phyloP scores from a whole-genome alignment of 257 asterid genomes.

The Solanum virginianum region DNA sequence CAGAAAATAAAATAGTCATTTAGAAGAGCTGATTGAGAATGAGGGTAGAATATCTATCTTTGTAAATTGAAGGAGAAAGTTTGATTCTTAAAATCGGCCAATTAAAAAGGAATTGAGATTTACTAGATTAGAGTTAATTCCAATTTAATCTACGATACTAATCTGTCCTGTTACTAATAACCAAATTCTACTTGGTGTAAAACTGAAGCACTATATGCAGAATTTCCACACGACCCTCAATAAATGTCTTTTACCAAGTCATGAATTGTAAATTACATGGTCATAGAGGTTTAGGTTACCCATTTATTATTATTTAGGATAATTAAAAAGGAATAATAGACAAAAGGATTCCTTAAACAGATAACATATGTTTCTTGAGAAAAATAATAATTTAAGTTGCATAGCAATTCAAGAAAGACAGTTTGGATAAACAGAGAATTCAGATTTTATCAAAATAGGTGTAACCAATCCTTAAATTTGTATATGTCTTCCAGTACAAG shows the following conservation, averaged over 20 bases:
- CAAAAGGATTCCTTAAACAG: not conserved
- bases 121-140: not conserved
- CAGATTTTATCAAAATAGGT: not conserved
- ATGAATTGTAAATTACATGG: not conserved
- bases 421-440: not conserved
- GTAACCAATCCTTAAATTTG: not conserved
- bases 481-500: not conserved
- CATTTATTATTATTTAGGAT: not conserved
- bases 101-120: too few relatives aligned
- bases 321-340: not conserved
- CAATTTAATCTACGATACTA: not conserved
- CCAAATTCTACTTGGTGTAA: not conserved
- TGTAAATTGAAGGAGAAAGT: not conserved
- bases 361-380: not conserved
- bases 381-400: not conserved
- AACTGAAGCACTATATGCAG: not conserved
- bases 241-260: not conserved
- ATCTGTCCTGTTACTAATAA: too few relatives aligned
- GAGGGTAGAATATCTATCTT: too few relatives aligned
- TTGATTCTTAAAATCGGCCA: too few relatives aligned
- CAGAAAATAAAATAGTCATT: not conserved
- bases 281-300: not conserved
- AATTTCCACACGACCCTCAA: not conserved
- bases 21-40: not conserved
- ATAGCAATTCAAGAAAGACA: not conserved